Conservation (phyloP, 495 filamentous ascomycete genomes). For the Talaromyces thailandensis region DNA sequence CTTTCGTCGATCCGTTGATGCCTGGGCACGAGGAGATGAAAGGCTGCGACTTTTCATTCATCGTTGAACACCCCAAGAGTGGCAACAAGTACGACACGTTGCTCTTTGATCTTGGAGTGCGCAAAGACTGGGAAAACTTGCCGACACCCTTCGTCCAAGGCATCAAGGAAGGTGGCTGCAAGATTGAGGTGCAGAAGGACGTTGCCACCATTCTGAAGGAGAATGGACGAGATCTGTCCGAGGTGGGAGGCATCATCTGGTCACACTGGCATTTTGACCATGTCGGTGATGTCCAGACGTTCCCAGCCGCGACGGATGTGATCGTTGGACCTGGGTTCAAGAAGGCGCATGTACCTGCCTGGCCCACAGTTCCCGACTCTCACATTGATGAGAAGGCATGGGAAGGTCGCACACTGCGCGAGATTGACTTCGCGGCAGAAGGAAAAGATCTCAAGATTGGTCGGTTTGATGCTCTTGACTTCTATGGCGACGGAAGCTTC, state of each 20-base stretch:
- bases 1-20: too few relatives aligned
- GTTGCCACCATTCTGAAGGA: constrained; percentile 40
- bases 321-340: constrained; percentile 43
- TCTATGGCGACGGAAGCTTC: constrained; percentile 34
- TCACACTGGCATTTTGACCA: constrained; percentile 54
- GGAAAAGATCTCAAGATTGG: constrained; percentile 31
- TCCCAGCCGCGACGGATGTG: constrained; percentile 36
- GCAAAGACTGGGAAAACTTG: constrained; percentile 40
- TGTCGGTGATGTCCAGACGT: constrained; percentile 39
- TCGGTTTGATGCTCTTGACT: constrained; percentile 43
- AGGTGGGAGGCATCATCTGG: constrained; percentile 5
- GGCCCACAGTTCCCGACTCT: not conserved
- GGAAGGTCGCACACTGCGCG: not conserved
- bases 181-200: constrained; percentile 28
- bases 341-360: not conserved
- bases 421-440: constrained; percentile 28
- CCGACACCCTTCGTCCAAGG: constrained; percentile 17
- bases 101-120: constrained; percentile 48
- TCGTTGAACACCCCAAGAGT: constrained; percentile 35
- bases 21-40: too few relatives aligned
- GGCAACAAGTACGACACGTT: constrained; percentile 10
- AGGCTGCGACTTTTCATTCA: constrained; percentile 29
- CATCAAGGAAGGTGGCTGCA: constrained; percentile 11
- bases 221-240: constrained; percentile 25
- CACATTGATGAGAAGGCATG: not conserved